Conservation (phyloP, 2,329 filamentous ascomycete species). For the Paraconiothyrium brasiliense region DNA sequence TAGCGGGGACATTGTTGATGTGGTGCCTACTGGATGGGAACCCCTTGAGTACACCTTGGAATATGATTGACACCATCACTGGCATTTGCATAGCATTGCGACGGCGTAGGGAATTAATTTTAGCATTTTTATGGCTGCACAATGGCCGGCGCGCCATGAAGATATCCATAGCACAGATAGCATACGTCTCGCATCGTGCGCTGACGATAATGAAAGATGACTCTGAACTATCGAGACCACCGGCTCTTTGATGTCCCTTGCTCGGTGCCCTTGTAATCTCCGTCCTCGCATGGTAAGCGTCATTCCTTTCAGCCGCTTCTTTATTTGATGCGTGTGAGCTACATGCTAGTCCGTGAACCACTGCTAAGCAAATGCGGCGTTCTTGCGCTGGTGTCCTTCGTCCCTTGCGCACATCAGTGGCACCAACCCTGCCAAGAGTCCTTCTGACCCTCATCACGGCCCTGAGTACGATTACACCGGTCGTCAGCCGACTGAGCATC, state of each 20-base stretch:
- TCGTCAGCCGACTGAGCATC: slow-evolving; percentile 17
- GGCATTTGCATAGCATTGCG: slow-evolving; percentile 27
- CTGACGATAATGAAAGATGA: slow-evolving; percentile 20
- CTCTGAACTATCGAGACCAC: slow-evolving; percentile 9
- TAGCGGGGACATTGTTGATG: slow-evolving; percentile 26
- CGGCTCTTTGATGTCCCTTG: slow-evolving; percentile 11
- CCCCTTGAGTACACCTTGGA: slow-evolving; percentile 10
- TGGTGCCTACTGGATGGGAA: slow-evolving; percentile 36
- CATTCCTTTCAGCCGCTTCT: slow-evolving; percentile 13
- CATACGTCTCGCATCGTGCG: slow-evolving; percentile 12
- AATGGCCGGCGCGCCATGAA: slow-evolving; percentile 15
- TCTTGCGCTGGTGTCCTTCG: slow-evolving; percentile 7
- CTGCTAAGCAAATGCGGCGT: neutral
- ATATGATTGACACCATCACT: slow-evolving; percentile 15
- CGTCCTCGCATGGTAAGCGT: slow-evolving; percentile 12
- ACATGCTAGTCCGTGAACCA: neutral
- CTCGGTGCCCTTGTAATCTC: slow-evolving; percentile 18
- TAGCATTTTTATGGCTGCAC: slow-evolving; percentile 13
- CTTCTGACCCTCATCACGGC: slow-evolving; percentile 2
- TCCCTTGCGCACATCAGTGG: slow-evolving; percentile 12
- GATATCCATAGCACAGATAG: slow-evolving; percentile 20
- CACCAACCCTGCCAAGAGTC: slow-evolving; percentile 9
- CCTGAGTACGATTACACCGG: slow-evolving; percentile 15
- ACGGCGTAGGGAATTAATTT: slow-evolving; percentile 19
- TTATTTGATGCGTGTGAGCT: neutral